Evolutionary conservation across 1,139 yeast species (phyloP).

Genomic region (Ogataea hybrid): DNA sequence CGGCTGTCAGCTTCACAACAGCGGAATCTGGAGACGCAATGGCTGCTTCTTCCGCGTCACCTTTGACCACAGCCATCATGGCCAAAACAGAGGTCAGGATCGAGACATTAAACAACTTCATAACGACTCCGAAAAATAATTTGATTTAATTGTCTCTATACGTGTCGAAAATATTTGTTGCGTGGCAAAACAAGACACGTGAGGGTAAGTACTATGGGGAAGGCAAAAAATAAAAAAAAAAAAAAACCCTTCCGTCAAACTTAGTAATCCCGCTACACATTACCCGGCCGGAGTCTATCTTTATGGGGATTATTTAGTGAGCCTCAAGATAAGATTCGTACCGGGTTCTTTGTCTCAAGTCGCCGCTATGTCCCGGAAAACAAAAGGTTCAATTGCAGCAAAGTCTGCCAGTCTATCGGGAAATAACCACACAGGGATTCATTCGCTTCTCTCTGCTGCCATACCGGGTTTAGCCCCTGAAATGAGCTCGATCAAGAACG

Average conservation of each 20-base stretch:
- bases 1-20: constrained; percentile 72
- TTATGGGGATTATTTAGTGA: neutral
- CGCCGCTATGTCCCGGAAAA: constrained; percentile 13
- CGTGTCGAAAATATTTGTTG: neutral
- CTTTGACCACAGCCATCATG: constrained; percentile 25
- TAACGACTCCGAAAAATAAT: constrained; percentile 8
- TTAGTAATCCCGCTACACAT: neutral
- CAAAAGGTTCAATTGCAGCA: constrained; percentile 5
- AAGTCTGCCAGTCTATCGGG: neutral
- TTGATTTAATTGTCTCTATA: neutral
- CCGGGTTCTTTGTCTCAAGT: constrained; percentile 1
- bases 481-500: constrained; percentile 12
- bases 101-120: constrained; percentile 26
- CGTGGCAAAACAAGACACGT: constrained; percentile 7
- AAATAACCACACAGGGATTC: neutral
- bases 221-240: neutral
- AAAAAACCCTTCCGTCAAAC: neutral
- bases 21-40: constrained; percentile 81
- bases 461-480: constrained; percentile 3
- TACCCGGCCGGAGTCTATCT: neutral
- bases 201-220: neutral
- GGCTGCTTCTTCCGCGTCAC: constrained; percentile 46
- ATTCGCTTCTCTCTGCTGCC: constrained; percentile 1
- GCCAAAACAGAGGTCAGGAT: constrained; percentile 31
- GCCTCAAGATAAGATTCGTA: neutral